Conservation (phyloP, 1,139 yeast genomes). For the Magnusiomyces suaveolens region DNA sequence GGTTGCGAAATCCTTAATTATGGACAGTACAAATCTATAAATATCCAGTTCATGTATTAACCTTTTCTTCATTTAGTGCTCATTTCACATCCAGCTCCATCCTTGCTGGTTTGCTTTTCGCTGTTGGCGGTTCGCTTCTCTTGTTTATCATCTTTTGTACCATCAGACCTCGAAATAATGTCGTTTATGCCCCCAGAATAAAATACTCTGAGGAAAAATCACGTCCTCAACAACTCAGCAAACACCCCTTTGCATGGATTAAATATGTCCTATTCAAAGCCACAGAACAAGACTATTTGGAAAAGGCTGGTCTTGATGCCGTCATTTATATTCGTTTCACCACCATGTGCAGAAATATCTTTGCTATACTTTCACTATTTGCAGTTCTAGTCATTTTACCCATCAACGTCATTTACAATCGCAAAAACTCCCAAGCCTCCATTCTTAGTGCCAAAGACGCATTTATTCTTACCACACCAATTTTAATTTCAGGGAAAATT, state of each 20-base stretch:
- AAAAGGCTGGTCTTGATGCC: conserved; percentile 34
- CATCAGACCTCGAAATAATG: conserved; percentile 30
- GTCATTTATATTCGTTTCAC: conserved; percentile 30
- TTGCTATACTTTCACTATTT: conserved; percentile 27
- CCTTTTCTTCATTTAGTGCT: conserved; percentile 16
- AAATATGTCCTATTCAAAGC: conserved; percentile 18
- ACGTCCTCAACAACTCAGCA: conserved; percentile 21
- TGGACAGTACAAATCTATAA: too few relatives aligned
- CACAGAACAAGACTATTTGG: conserved; percentile 26
- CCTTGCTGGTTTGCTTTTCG: conserved; percentile 29
- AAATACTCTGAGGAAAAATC: conserved; percentile 19
- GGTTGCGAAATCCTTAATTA: too few relatives aligned
- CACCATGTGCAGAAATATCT: conserved; percentile 30
- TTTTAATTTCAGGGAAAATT: conserved; percentile 28
- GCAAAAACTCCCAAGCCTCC: conserved; percentile 18
- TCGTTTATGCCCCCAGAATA: conserved; percentile 32
- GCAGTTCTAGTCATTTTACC: conserved; percentile 34
- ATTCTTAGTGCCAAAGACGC: conserved; percentile 27
- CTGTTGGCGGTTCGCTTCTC: conserved; percentile 30
- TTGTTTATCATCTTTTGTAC: conserved; percentile 27
- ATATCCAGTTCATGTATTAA: neutral
- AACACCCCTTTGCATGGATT: conserved; percentile 27
- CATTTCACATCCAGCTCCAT: conserved; percentile 29
- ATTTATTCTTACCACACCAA: conserved; percentile 33
- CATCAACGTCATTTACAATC: conserved; percentile 31